These are phyloP conservation scores for Madurella mycetomatis DNA, from an alignment of 2,329 filamentous ascomycete species.

Conservation along the genomic window DNA sequence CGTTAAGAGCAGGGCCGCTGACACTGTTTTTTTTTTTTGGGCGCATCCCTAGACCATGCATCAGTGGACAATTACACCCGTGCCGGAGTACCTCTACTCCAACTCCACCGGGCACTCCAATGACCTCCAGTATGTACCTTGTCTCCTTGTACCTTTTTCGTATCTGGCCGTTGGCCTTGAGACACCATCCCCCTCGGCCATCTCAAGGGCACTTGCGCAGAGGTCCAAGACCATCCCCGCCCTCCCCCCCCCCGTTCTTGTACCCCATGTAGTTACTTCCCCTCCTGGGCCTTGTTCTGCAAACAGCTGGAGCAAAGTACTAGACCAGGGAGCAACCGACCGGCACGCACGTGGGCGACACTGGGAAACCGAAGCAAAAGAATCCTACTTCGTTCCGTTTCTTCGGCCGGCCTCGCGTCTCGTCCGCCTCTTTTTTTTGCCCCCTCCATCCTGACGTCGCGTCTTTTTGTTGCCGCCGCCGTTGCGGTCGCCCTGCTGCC, in stretches of 20 bases:
- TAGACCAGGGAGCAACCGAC: conserved; percentile 16
- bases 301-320: conserved; percentile 19
- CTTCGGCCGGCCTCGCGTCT: conserved; percentile 4
- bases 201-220: conserved; percentile 13
- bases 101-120: conserved; percentile 49
- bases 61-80: conserved; percentile 56
- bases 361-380: conserved; percentile 12
- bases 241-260: conserved; percentile 20
- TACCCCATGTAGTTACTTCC: conserved; percentile 28
- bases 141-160: conserved; percentile 29
- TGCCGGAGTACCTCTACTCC: conserved; percentile 50
- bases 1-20: conserved; percentile 7
- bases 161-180: conserved; percentile 20
- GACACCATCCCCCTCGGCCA: conserved; percentile 9
- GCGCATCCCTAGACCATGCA: conserved; percentile 40
- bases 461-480: conserved; percentile 11
- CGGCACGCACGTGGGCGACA: conserved; percentile 19
- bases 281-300: conserved; percentile 17
- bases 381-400: conserved; percentile 1
- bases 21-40: conserved; percentile 9
- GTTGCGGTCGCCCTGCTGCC: conserved; percentile 10
- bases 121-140: conserved; percentile 53
- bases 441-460: neutral
- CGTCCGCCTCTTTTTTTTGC: neutral
- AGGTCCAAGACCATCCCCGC: conserved; percentile 12